Conservation (phyloP, 2,329 filamentous ascomycete genomes). For the Beauveria rudraprayagi region DNA sequence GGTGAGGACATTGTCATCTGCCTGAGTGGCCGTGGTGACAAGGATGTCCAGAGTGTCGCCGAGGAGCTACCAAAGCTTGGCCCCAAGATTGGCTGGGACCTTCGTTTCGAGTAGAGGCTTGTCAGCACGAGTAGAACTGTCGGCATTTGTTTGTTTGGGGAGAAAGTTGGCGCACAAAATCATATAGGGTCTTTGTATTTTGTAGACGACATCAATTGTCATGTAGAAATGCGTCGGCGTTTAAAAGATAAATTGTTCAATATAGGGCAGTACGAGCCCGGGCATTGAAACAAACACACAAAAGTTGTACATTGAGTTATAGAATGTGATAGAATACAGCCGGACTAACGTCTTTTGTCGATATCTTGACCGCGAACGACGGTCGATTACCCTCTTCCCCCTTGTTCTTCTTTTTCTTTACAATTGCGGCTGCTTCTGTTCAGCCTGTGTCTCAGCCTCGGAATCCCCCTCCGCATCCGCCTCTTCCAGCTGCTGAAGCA, state of each 20-base stretch:
- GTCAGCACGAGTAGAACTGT: not conserved
- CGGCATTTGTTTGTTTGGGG: not conserved
- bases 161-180: not conserved
- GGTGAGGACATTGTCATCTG: constrained; percentile 90
- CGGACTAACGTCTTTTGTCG: not conserved
- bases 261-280: not conserved
- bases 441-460: constrained; percentile 15
- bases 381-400: not conserved
- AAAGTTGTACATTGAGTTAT: constrained; percentile 5
- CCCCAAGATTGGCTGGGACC: constrained; percentile 73
- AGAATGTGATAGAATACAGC: constrained; percentile 8
- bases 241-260: not conserved
- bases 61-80: constrained; percentile 86
- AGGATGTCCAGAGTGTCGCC: constrained; percentile 97
- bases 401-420: constrained; percentile 13
- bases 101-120: constrained; percentile 45
- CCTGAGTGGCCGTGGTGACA: constrained; percentile 86
- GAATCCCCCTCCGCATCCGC: constrained; percentile 18
- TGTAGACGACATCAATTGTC: not conserved
- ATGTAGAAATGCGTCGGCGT: not conserved
- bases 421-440: constrained; percentile 4
- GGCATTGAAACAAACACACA: not conserved
- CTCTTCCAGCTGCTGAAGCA: constrained; percentile 26
- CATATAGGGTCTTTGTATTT: not conserved
- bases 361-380: not conserved